A percentile compares a stretch with the other conserved stretches of the same genome.
Conservation (phyloP, 192 early-diverging fungal species). For the Rhizoclosmatium sp. region DNA sequence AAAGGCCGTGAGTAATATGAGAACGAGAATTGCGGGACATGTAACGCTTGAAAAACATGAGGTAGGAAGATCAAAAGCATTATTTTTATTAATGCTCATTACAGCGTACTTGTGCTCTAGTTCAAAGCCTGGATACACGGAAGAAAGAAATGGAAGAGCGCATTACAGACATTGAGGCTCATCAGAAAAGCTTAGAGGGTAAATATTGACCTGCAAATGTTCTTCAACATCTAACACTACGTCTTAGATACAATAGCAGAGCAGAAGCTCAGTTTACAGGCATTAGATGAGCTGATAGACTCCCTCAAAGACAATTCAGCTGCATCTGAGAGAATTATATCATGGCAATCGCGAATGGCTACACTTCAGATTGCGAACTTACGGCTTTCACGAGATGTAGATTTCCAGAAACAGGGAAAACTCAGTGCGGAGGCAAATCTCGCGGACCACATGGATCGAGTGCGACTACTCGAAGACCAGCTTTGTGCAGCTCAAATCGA, state of each 20-base stretch:
- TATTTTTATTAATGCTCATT: neutral
- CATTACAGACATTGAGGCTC: conserved; percentile 10
- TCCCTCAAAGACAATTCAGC: conserved; percentile 38
- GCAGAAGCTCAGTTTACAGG: conserved; percentile 22
- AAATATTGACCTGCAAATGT: neutral
- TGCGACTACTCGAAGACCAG: conserved; percentile 39
- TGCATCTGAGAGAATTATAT: conserved; percentile 44
- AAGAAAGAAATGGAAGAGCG: conserved; percentile 36
- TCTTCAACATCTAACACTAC: neutral
- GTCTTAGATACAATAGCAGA: conserved; percentile 44
- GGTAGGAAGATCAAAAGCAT: conserved; percentile 22
- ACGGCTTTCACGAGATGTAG: conserved; percentile 50
- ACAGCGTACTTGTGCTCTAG: conserved; percentile 40
- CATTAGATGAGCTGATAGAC: conserved; percentile 50
- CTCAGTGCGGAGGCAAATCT: conserved; percentile 28
- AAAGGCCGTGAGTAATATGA: conserved; percentile 45
- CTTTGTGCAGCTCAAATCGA: conserved; percentile 40
- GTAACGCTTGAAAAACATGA: conserved; percentile 53
- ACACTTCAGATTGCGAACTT: conserved; percentile 45
- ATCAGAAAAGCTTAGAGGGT: conserved; percentile 34
- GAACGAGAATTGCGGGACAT: conserved; percentile 46
- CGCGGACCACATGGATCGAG: conserved; percentile 34
- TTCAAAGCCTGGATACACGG: conserved; percentile 35
- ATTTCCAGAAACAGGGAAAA: conserved; percentile 31
- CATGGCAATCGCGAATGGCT: conserved; percentile 60